Evolutionary conservation across 495 filamentous ascomycete species (phyloP), one percentile per base, ranked within the genome.

Genomic region (Penicillium canescens): DNA sequence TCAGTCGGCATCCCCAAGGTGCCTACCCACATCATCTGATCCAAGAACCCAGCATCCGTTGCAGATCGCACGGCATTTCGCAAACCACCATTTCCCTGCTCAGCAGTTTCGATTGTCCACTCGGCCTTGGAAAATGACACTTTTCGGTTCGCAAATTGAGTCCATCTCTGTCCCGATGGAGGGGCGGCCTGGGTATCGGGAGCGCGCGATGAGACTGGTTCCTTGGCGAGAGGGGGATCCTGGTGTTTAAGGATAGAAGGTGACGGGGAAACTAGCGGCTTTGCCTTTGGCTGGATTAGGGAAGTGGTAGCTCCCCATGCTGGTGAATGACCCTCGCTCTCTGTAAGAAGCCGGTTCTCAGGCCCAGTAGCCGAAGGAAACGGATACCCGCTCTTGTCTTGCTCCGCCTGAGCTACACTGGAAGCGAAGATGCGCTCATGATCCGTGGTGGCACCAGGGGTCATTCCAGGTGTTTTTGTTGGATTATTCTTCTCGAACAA

Each of bases 1-100:
- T 96, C 92, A 0, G 90, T 96, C 0, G 92, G 92, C 83, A 96
- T 96, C 11, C 92, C 92, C 49, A 96, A 69, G 1, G 91, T 92
- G 14, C 92, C 92, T 34, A 97, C 88, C 86, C 88, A 95, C n/a
- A 84, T 82, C 62, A 88, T 84, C 35, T 92, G 85, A 13, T 81
- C 77, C 16, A 88, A 59, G 42, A 78, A 74, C 28, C 83, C 86
- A 13, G 81, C 78, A 38, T 89, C 77, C 24, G 80, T 76, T 1
- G 88, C 88, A 10, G 92, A 90, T 53, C 86, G 82, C 13, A 94
- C 83, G 0, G 92, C 91, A 63, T 96, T 97, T 52, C 86, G 84
- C 46, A 97, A 79, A 20, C 91, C 92, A 13, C 91, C 92, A 69
- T 97, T 97, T 39, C 92, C 92, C 68, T 93, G 90, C 47, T 94